Percentiles rank a stretch among this genome's conserved stretches.
Evolutionary conservation across 352 stramenopile genomes (phyloP).

Genomic region (Globisporangium carolinianum): DNA sequence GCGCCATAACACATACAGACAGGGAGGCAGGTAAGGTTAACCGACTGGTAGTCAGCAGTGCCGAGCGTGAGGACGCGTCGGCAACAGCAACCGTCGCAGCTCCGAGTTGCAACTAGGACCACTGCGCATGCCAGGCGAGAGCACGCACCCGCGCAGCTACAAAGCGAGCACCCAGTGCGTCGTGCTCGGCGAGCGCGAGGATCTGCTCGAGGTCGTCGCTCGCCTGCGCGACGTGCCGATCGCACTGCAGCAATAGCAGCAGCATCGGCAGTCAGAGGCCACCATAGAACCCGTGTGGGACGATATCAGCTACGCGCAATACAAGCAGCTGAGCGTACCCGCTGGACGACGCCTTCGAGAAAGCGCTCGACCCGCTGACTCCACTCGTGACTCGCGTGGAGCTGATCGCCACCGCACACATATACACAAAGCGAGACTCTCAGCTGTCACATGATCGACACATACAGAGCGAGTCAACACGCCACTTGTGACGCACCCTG

Average conservation of each 20-base stretch:
- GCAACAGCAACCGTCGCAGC: no score
- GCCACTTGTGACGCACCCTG: constrained; percentile 14
- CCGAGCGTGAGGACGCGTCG: no score
- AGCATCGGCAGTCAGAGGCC: not conserved
- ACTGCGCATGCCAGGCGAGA: no score
- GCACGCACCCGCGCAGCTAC: constrained; percentile 33
- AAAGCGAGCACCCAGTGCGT: constrained; percentile 38
- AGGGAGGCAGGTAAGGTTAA: no score
- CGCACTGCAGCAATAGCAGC: constrained; percentile 24
- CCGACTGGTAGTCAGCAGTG: no score
- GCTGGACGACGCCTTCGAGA: constrained; percentile 23
- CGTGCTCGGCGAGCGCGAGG: constrained; percentile 31
- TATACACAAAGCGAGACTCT: no score
- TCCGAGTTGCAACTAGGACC: no score
- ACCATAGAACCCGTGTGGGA: no score
- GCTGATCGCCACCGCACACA: constrained; percentile 6
- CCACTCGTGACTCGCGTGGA: constrained; percentile 11
- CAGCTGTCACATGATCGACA: no score
- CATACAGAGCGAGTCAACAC: no score
- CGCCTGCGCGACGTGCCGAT: constrained; percentile 33
- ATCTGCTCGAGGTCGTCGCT: constrained; percentile 39
- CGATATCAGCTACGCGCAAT: no score
- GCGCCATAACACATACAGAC: no score
- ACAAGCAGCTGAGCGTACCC: constrained; percentile 5
- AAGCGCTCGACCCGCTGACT: constrained; percentile 25